Evolutionary conservation across 441 rosid genomes (phyloP).

Genomic region (Arabidopsis hybrid): DNA sequence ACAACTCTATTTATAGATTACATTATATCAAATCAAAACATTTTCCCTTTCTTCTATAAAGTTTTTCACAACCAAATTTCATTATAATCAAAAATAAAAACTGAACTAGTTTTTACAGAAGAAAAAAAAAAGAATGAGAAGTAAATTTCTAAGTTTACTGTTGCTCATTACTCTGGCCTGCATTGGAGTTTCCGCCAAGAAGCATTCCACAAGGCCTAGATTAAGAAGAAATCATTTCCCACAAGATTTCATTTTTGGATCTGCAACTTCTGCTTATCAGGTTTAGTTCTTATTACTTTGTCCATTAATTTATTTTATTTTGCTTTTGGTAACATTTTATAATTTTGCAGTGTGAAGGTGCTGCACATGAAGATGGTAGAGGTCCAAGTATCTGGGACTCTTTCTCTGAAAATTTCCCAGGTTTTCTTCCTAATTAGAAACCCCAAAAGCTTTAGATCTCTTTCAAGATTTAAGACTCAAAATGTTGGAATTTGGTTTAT

Average conservation of each 20-base stretch:
- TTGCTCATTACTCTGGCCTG: slow-evolving; percentile 15
- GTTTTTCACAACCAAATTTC: not conserved
- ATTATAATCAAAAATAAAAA: not conserved
- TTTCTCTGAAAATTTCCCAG: slow-evolving; percentile 48
- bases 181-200: slow-evolving; percentile 36
- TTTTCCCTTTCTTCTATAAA: too few species aligned
- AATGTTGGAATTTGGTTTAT: slow-evolving; percentile 13
- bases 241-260: slow-evolving; percentile 46
- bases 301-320: not conserved
- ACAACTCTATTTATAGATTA: not conserved
- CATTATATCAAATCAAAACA: too few species aligned
- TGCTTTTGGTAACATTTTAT: not conserved
- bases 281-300: slow-evolving; percentile 3
- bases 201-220: slow-evolving; percentile 30
- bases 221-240: slow-evolving; percentile 44
- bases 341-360: slow-evolving; percentile 53
- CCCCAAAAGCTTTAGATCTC: not conserved
- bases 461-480: not conserved
- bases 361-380: slow-evolving; percentile 55
- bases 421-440: slow-evolving; percentile 16
- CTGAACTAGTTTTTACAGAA: not conserved
- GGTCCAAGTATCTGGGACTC: slow-evolving; percentile 59
- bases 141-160: slow-evolving; percentile 22
- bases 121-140: slow-evolving; percentile 16
- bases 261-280: slow-evolving; percentile 51